Evolutionary conservation across 2,329 filamentous ascomycete species (phyloP).

Genomic region (Lasiodiplodia citricola): DNA sequence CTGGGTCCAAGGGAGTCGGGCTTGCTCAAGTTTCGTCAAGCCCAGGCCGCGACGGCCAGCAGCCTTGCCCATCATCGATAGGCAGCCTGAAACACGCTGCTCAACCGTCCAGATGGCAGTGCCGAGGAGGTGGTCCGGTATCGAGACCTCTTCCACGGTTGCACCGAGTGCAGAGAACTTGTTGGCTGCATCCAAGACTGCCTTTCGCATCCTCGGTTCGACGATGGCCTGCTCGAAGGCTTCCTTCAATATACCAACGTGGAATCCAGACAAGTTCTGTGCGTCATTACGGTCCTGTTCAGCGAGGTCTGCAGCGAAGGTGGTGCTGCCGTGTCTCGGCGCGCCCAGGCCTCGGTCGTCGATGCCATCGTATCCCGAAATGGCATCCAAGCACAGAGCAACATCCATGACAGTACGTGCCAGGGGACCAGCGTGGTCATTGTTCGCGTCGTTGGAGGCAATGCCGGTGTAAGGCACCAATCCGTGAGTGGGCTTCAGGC

Average conservation of each 20-base stretch:
- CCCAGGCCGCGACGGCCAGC: conserved; percentile 46
- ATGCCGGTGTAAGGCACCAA: conserved; percentile 59
- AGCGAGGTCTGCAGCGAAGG: conserved; percentile 31
- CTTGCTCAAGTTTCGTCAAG: conserved; percentile 56
- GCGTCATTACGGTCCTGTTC: not conserved
- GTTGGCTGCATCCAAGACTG: conserved; percentile 48
- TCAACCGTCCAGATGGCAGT: conserved; percentile 56
- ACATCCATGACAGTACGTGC: conserved; percentile 35
- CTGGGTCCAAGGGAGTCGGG: conserved; percentile 54
- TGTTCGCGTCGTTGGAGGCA: conserved; percentile 39
- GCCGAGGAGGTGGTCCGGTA: conserved; percentile 56
- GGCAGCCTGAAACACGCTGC: conserved; percentile 36
- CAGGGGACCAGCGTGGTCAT: conserved; percentile 51
- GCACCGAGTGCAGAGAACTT: conserved; percentile 55
- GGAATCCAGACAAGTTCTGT: conserved; percentile 33
- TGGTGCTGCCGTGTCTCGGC: conserved; percentile 33
- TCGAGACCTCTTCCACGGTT: conserved; percentile 51
- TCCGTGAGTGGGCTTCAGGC: conserved; percentile 55
- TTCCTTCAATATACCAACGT: conserved; percentile 37
- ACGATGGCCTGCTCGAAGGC: conserved; percentile 36
- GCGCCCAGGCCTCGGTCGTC: conserved; percentile 41
- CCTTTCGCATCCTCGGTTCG: conserved; percentile 45
- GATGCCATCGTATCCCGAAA: conserved; percentile 38
- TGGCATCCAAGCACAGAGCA: conserved; percentile 38
- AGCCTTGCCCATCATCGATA: conserved; percentile 49